phyloP scores from a whole-genome alignment of 768 basidiomycete genomes.

The Leccinum variicolor region DNA sequence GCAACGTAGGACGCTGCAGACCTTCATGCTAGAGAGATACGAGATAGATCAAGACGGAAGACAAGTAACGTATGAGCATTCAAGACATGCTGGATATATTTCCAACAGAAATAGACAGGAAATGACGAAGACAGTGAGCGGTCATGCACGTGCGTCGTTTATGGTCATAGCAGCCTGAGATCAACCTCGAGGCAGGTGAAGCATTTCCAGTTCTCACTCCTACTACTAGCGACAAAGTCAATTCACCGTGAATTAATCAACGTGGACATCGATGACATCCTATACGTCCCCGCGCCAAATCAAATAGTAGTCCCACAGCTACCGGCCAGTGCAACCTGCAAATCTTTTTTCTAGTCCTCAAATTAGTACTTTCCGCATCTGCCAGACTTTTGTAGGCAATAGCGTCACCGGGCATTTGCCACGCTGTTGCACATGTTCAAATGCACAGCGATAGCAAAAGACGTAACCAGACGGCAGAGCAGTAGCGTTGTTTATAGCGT shows the following conservation, averaged over 20 bases:
- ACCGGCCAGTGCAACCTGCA: background rate
- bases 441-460: conserved; percentile 90
- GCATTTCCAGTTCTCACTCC: background rate
- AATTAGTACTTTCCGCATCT: conserved; percentile 82
- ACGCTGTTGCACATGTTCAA: conserved; percentile 74
- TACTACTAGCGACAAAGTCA: background rate
- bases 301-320: conserved; percentile 7
- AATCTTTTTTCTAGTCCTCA: conserved; percentile 32
- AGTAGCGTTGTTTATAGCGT: conserved; percentile 78
- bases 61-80: conserved; percentile 13
- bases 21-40: conserved; percentile 30
- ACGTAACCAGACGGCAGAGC: conserved; percentile 92
- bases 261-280: conserved; percentile 5
- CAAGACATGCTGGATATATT: conserved; percentile 26
- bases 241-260: background rate
- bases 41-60: conserved; percentile 3
- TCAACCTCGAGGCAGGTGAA: background rate
- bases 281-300: conserved; percentile 3
- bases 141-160: conserved; percentile 25
- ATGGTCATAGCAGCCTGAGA: background rate
- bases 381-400: conserved; percentile 69
- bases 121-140: conserved; percentile 4
- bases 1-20: conserved; percentile 6
- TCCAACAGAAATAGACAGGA: conserved; percentile 8
- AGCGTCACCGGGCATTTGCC: conserved; percentile 88